A percentile compares a stretch with the other conserved stretches of the same genome.
Conservation (phyloP, 73 alveolate genomes). For the Paramecium biaurelia region DNA sequence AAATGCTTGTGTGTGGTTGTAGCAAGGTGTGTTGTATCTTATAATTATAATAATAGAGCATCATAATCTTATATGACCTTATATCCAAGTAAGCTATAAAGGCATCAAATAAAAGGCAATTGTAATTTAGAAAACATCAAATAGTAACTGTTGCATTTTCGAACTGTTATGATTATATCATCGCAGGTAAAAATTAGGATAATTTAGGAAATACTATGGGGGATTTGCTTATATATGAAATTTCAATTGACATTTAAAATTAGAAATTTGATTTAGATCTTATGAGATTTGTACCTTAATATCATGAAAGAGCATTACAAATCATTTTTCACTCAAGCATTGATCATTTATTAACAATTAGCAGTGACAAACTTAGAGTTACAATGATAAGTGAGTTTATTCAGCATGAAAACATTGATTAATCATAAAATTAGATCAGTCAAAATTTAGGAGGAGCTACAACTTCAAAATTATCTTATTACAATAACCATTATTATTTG, state of each 20-base stretch:
- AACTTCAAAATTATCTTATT: not conserved
- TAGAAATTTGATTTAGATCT: not conserved
- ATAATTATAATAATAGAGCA: not conserved
- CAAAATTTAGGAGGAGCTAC: not conserved
- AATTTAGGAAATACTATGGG: slow-evolving; percentile 39
- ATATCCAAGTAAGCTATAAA: not conserved
- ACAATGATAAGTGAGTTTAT: not conserved
- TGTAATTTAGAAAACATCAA: slow-evolving; percentile 28
- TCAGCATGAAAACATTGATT: not conserved
- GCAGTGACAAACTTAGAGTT: not conserved
- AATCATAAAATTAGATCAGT: not conserved
- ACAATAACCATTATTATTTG: not conserved
- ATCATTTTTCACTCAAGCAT: not conserved
- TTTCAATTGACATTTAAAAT: slow-evolving; percentile 16
- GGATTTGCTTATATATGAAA: slow-evolving; percentile 1
- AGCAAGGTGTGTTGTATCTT: slow-evolving; percentile 10
- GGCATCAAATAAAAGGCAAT: not conserved
- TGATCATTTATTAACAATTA: slow-evolving; percentile 2
- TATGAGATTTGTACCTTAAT: not conserved
- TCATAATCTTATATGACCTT: slow-evolving; percentile 3
- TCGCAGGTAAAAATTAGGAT: not conserved
- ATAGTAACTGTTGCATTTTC: slow-evolving; percentile 8
- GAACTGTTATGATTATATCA: slow-evolving; percentile 1
- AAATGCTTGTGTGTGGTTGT: slow-evolving; percentile 42
- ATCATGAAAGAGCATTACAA: slow-evolving; percentile 9